These are phyloP conservation scores for Aphanoascus verrucosus DNA, from an alignment of 2,329 filamentous ascomycete species.

Conservation along the genomic window DNA sequence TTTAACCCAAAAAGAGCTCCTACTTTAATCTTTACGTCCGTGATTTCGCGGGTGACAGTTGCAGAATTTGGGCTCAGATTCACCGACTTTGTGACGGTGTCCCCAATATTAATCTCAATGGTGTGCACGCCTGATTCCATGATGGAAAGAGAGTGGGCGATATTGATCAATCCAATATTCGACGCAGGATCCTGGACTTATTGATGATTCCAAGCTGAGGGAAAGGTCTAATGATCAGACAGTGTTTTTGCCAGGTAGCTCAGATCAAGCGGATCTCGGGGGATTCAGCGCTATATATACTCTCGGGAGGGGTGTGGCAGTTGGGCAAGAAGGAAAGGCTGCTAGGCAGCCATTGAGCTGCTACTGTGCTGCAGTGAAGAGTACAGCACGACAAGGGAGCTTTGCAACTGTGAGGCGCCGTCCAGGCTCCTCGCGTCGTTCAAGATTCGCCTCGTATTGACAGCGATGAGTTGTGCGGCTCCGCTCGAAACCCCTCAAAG, in stretches of 20 bases:
- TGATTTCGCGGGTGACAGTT: constrained; percentile 51
- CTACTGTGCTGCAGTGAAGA: too few relatives aligned
- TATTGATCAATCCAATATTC: neutral
- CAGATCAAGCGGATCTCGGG: neutral
- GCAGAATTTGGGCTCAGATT: constrained; percentile 53
- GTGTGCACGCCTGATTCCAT: constrained; percentile 15
- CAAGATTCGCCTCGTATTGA: too few relatives aligned
- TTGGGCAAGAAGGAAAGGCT: neutral
- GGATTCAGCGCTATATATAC: neutral
- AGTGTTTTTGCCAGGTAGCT: neutral
- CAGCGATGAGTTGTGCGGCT: too few relatives aligned
- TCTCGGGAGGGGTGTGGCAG: neutral
- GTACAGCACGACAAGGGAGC: too few relatives aligned
- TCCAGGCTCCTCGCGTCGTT: neutral
- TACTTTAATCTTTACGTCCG: constrained; percentile 42
- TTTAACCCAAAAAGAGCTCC: neutral
- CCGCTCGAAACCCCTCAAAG: too few relatives aligned
- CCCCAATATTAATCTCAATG: constrained; percentile 39
- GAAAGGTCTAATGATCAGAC: neutral
- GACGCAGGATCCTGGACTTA: neutral
- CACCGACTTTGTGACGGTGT: constrained; percentile 50
- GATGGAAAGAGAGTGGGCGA: too few relatives aligned
- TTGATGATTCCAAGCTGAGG: neutral
- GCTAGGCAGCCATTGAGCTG: neutral
- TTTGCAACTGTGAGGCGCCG: too few relatives aligned